phyloP scores from a whole-genome alignment of 805 yeast species.

The Candida boidinii region DNA sequence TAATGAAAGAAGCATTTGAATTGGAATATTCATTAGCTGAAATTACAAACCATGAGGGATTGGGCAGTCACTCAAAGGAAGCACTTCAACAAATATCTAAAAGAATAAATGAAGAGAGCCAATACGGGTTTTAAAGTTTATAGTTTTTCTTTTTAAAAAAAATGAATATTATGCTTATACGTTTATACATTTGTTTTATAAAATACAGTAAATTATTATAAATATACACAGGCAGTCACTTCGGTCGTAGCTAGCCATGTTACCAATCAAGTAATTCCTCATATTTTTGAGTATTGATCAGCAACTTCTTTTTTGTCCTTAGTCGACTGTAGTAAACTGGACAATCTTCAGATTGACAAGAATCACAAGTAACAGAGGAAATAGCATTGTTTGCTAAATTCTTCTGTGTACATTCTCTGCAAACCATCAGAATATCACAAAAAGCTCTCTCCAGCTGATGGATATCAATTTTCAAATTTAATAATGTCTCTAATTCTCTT shows the following conservation, averaged over 20 bases:
- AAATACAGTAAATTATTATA: not conserved
- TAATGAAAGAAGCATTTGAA: constrained; percentile 31
- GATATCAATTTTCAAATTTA: constrained; percentile 21
- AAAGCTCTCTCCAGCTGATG: constrained; percentile 20
- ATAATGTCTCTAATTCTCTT: constrained; percentile 28
- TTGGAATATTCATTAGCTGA: constrained; percentile 31
- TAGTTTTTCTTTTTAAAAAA: too few relatives aligned
- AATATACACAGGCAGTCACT: too few relatives aligned
- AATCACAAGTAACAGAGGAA: constrained; percentile 20
- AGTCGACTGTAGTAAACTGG: constrained; percentile 48
- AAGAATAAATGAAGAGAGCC: constrained; percentile 21
- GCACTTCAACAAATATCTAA: constrained; percentile 21
- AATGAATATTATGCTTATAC: too few relatives aligned
- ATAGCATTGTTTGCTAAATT: constrained; percentile 9
- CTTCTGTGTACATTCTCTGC: constrained; percentile 27
- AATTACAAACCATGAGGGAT: constrained; percentile 19
- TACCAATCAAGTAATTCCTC: constrained; percentile 16
- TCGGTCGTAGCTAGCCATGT: too few relatives aligned
- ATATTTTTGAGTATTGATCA: constrained; percentile 3
- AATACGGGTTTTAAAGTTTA: too few relatives aligned
- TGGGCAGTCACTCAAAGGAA: constrained; percentile 23
- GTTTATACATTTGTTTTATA: too few relatives aligned
- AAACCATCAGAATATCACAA: constrained; percentile 22
- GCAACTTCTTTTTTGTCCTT: constrained; percentile 27
- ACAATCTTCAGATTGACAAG: constrained; percentile 60